A percentile compares a stretch with the other conserved stretches of the same genome.
phyloP scores from a whole-genome alignment of 2,329 filamentous ascomycete genomes.

The Trichothecium roseum region DNA sequence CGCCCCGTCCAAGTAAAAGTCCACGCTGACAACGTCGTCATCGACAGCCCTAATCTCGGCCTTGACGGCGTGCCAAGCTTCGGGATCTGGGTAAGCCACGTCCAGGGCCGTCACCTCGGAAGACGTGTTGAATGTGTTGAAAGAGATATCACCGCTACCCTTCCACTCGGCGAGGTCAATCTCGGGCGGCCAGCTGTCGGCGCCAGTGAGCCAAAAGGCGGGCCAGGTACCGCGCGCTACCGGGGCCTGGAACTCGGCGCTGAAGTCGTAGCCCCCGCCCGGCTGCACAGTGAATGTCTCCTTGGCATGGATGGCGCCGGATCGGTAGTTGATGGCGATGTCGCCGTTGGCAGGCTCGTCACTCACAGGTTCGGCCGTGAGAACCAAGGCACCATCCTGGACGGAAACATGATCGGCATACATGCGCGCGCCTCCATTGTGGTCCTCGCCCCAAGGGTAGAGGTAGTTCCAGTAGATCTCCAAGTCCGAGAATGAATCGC shows the following conservation, averaged over 20 bases:
- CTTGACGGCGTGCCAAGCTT: conserved; percentile 37
- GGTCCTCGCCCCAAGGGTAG: conserved; percentile 44
- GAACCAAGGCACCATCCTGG: conserved; percentile 27
- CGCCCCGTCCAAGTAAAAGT: conserved; percentile 42
- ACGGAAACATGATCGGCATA: conserved; percentile 31
- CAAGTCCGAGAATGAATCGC: conserved; percentile 15
- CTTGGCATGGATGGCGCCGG: conserved; percentile 30
- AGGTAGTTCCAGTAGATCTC: conserved; percentile 37
- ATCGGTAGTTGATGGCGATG: conserved; percentile 41
- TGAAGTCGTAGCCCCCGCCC: conserved; percentile 30
- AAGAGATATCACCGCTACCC: conserved; percentile 42
- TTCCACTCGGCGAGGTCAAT: conserved; percentile 54
- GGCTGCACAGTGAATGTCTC: conserved; percentile 26
- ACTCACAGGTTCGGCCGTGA: conserved; percentile 34
- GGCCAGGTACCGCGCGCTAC: conserved; percentile 40
- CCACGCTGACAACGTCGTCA: conserved; percentile 38
- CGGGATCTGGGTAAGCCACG: conserved; percentile 34
- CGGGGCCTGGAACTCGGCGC: conserved; percentile 27
- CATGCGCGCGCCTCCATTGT: conserved; percentile 49
- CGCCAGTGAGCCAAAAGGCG: conserved; percentile 47
- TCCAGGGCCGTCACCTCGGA: conserved; percentile 34
- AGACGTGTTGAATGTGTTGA: conserved; percentile 44
- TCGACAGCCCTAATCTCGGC: conserved; percentile 40
- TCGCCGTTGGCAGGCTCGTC: conserved; percentile 25
- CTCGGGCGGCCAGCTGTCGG: conserved; percentile 46